A percentile compares a stretch with the other conserved stretches of the same genome.
Conservation (phyloP, 2,329 filamentous ascomycete species). For the Coleophoma crateriformis region DNA sequence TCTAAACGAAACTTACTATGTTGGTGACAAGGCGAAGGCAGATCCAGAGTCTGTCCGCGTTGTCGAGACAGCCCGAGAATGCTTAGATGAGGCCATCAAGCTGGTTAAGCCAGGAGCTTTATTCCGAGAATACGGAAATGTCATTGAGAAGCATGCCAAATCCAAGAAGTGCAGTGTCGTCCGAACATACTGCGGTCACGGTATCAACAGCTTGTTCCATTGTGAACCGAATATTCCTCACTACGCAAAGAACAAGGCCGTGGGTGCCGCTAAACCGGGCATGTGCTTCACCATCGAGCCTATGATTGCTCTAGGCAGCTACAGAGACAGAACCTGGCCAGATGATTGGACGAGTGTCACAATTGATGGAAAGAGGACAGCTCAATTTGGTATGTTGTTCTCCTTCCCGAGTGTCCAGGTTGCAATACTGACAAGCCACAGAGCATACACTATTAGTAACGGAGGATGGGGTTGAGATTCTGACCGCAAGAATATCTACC, state of each 20-base stretch:
- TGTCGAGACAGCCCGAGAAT: constrained; percentile 84
- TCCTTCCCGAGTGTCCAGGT: no score
- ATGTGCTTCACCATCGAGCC: constrained; percentile 99
- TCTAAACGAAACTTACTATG: constrained; percentile 97
- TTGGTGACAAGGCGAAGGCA: constrained; percentile 79
- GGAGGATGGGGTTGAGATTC: constrained; percentile 72
- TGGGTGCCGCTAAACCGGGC: constrained; percentile 87
- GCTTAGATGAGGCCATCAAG: constrained; percentile 84
- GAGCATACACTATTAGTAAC: constrained; percentile 84
- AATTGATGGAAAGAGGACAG: constrained; percentile 80
- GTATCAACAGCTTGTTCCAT: constrained; percentile 91
- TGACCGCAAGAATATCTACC: constrained; percentile 58
- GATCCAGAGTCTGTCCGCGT: constrained; percentile 86
- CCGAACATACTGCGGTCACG: constrained; percentile 93
- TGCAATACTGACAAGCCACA: constrained; percentile 17
- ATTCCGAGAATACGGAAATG: constrained; percentile 88
- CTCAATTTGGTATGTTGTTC: constrained; percentile 72
- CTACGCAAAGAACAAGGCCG: constrained; percentile 97
- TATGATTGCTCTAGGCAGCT: constrained; percentile 91
- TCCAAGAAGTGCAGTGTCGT: constrained; percentile 81
- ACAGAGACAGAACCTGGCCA: constrained; percentile 93
- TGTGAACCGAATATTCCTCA: constrained; percentile 91
- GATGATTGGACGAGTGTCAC: constrained; percentile 99
- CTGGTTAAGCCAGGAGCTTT: constrained; percentile 89
- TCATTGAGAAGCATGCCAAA: constrained; percentile 95